phyloP scores from a whole-genome alignment of 176 grass and related monocot species.

The Phoenix dactylifera region DNA sequence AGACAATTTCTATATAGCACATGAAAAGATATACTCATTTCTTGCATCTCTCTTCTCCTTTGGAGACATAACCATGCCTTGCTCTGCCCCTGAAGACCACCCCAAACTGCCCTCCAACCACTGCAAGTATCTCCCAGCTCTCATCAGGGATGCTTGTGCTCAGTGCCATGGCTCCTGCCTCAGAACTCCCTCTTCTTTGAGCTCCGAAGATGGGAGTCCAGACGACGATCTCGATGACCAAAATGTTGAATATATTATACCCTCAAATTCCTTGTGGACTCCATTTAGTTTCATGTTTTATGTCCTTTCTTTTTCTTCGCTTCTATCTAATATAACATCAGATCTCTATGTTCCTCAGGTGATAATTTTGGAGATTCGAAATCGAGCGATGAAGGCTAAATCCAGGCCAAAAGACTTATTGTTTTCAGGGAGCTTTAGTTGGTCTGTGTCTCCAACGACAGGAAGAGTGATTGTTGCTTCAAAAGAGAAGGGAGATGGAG shows the following conservation, averaged over 20 bases:
- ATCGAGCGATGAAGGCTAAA: constrained; percentile 44
- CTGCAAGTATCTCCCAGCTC: constrained; percentile 47
- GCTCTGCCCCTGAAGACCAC: constrained; percentile 36
- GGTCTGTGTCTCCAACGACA: constrained; percentile 31
- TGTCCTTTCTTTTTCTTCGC: too few species aligned
- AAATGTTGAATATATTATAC: constrained; percentile 15
- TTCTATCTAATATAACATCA: too few species aligned
- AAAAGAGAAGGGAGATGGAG: constrained; percentile 3
- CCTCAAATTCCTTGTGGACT: too few species aligned
- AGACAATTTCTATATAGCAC: too few species aligned
- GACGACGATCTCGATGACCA: constrained; percentile 41
- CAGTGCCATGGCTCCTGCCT: constrained; percentile 65
- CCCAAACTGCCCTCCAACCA: constrained; percentile 27
- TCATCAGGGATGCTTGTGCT: constrained; percentile 53
- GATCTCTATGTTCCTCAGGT: constrained; percentile 14
- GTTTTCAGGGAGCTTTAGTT: constrained; percentile 27
- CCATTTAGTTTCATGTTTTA: too few species aligned
- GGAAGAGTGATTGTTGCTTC: constrained; percentile 9
- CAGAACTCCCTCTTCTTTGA: constrained; percentile 42
- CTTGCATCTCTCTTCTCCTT: neutral
- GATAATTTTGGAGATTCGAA: constrained; percentile 73
- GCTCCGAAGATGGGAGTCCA: constrained; percentile 41
- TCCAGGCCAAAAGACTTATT: constrained; percentile 25
- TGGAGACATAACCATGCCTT: constrained; percentile 33
- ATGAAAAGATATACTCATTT: neutral